These are phyloP conservation scores for Cucurbita ficifolia DNA, from an alignment of 306 rosid genomes.

Conservation along the genomic window DNA sequence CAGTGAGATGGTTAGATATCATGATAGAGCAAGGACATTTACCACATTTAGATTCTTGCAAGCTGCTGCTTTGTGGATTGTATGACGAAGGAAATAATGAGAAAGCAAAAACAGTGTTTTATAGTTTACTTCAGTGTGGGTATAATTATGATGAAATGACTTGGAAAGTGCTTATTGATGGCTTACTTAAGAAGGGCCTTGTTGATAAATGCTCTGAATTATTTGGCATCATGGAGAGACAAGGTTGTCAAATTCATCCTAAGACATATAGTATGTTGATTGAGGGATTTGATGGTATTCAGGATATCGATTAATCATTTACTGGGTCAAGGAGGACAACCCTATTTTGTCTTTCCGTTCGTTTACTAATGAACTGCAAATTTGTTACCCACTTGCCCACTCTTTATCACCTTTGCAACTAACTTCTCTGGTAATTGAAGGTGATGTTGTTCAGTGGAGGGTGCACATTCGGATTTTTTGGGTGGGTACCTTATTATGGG, in stretches of 20 bases:
- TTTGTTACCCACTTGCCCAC: slow-evolving; percentile 9
- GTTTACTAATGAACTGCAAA: neutral
- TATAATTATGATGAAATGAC: slow-evolving; percentile 68
- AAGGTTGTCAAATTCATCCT: slow-evolving; percentile 56
- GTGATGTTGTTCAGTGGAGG: neutral
- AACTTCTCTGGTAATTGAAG: slow-evolving; percentile 1
- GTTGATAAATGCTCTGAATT: slow-evolving; percentile 45
- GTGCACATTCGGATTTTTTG: neutral
- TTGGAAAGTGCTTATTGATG: slow-evolving; percentile 78
- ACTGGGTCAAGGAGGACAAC: neutral
- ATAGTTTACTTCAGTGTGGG: slow-evolving; percentile 29
- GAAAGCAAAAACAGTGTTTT: slow-evolving; percentile 51
- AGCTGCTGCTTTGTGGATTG: slow-evolving; percentile 54
- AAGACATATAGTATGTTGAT: slow-evolving; percentile 53
- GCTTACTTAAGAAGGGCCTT: slow-evolving; percentile 50
- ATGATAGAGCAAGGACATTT: slow-evolving; percentile 48
- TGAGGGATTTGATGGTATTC: slow-evolving; percentile 29
- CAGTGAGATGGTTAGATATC: slow-evolving; percentile 37
- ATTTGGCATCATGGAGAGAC: slow-evolving; percentile 40
- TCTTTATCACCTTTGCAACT: neutral
- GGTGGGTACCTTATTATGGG: neutral
- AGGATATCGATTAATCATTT: slow-evolving; percentile 4
- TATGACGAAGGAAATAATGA: slow-evolving; percentile 35
- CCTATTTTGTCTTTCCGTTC: neutral
- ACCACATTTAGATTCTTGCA: slow-evolving; percentile 54